Base-by-base conservation (phyloP, 169 alveolate species). In the Plasmodium gallinaceum region DNA sequence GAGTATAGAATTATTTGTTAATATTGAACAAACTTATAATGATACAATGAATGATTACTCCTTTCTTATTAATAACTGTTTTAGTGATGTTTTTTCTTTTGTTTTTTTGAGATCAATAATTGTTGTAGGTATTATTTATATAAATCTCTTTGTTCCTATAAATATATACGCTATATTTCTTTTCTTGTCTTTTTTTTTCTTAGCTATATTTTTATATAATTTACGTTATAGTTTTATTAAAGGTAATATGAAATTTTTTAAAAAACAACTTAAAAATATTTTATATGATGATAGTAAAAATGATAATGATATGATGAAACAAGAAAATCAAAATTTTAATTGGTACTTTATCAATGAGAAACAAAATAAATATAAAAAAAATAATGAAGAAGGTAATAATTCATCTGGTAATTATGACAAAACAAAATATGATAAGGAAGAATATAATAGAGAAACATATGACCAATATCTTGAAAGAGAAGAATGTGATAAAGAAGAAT, bases 101-200 rank as follows among this genome's bases (percentile, higher is more conserved):
- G 43, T 75, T 18, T 60, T 46, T 16, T 42, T 75, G 43, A 61
- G 74, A 75, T 75, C 61, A 10, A 61, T 62, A 26, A 75, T 66
- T 16, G 88, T 48, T 60, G 22, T 43, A 16, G 48, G 20, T 26
- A 9, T 73, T 26, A n/a, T 60, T 42, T 18, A 42, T 73, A 60
- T 32, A 43, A 48, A 73, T 73, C 54, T 73, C 8, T 43, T 4
- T 26, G 51, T 73, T 73, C 46, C 32, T 26, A 48, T 42, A 24
- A 60, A 43, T 73, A 58, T 75, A 18, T 66, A 24, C 42, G 26
- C 26, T 68, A 18, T 60, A 37, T 18, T 75, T 51, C 42, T 61
- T 16, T 60, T 46, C 2, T 22, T 75, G 16, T 75, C 88, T 60
- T 18, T 75, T 16, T 75, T 75, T 14, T 75, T 75, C 74, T 24